Evolutionary conservation across 1,139 yeast species (phyloP).

Genomic region (Taphrina flavorubra): DNA sequence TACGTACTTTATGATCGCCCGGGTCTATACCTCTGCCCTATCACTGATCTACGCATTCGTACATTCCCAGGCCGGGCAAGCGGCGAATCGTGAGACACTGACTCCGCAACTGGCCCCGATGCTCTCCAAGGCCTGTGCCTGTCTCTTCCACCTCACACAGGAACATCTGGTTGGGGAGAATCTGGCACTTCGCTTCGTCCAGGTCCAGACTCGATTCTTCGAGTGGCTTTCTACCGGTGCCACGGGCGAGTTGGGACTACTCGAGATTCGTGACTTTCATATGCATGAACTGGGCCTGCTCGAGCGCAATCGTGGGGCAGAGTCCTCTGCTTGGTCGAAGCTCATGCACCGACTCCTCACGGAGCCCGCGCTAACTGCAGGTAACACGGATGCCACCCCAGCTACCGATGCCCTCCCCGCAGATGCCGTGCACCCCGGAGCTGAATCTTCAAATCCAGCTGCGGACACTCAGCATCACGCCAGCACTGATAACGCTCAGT

Average conservation of each 20-base stretch:
- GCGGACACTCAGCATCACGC: background rate
- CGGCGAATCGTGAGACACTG: background rate
- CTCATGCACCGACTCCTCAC: constrained; percentile 19
- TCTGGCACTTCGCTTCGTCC: constrained; percentile 10
- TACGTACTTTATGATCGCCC: constrained; percentile 10
- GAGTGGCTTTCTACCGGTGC: constrained; percentile 1
- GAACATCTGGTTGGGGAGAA: constrained; percentile 11
- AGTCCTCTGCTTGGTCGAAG: background rate
- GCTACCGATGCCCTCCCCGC: background rate
- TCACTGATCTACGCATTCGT: constrained; percentile 3
- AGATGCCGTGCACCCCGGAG: background rate
- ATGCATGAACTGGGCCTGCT: constrained; percentile 18
- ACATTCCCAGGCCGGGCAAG: background rate
- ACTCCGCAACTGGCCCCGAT: constrained; percentile 1
- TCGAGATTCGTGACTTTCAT: constrained; percentile 17
- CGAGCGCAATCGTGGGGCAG: background rate
- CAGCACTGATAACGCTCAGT: background rate
- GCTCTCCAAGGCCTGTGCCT: constrained; percentile 5
- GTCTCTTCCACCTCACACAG: constrained; percentile 16
- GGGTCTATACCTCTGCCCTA: constrained; percentile 21
- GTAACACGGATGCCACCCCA: background rate
- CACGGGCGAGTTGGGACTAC: background rate
- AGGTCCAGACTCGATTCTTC: background rate
- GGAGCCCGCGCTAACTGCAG: constrained; percentile 1
- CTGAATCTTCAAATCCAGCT: background rate